Conservation (phyloP, 768 basidiomycete genomes). For the Dioszegia hungarica region DNA sequence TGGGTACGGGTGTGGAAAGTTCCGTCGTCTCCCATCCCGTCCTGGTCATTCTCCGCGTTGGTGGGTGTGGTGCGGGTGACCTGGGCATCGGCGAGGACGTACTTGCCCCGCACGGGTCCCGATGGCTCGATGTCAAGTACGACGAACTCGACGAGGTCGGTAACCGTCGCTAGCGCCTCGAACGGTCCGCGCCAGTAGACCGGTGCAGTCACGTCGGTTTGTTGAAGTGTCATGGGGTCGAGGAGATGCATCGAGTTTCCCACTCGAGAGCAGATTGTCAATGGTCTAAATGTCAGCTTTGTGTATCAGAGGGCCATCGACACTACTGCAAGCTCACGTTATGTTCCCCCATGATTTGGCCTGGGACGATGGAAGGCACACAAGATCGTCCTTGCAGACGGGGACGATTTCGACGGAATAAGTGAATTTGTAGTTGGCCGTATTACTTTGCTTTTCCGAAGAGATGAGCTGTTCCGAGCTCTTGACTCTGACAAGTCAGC, state of each 20-base stretch:
- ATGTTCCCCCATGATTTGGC: slow-evolving; percentile 83
- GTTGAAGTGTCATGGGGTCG: slow-evolving; percentile 79
- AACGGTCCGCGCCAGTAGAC: slow-evolving; percentile 92
- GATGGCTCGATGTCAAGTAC: slow-evolving; percentile 90
- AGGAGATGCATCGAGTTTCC: slow-evolving; percentile 86
- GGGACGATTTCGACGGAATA: slow-evolving; percentile 97
- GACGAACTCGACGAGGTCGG: slow-evolving; percentile 89
- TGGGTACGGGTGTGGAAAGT: slow-evolving; percentile 97
- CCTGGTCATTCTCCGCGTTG: slow-evolving; percentile 55
- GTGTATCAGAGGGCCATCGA: not conserved
- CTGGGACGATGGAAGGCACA: slow-evolving; percentile 77
- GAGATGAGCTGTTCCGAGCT: slow-evolving; percentile 91
- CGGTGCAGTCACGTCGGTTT: slow-evolving; percentile 69
- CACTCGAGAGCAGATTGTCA: slow-evolving; percentile 83
- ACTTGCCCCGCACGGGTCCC: slow-evolving; percentile 65
- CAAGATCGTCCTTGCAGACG: slow-evolving; percentile 95
- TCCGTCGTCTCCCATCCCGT: slow-evolving; percentile 60
- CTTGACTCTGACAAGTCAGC: slow-evolving; percentile 61
- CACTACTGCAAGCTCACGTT: slow-evolving; percentile 51
- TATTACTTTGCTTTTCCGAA: slow-evolving; percentile 81
- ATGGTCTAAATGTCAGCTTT: slow-evolving; percentile 53
- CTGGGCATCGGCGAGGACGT: slow-evolving; percentile 80
- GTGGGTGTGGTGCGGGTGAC: slow-evolving; percentile 73
- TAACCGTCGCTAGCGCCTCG: slow-evolving; percentile 70
- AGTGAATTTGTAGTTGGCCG: slow-evolving; percentile 94